Evolutionary conservation across 768 basidiomycete genomes (phyloP).

Genomic region (Termitomyces heimii): DNA sequence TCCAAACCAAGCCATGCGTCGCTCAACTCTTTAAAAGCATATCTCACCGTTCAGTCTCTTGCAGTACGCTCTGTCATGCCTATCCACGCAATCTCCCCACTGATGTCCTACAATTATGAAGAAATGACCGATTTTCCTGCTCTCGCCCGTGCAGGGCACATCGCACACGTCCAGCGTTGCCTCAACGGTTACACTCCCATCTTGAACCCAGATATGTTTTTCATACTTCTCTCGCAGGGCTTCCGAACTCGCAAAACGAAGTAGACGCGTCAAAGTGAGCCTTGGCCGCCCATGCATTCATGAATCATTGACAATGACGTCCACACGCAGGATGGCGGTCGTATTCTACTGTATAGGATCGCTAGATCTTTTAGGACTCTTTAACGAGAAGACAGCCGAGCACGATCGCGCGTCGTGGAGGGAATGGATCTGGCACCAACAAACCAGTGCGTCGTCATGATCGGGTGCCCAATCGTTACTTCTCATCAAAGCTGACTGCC

Average conservation of each 20-base stretch:
- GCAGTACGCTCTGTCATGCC: neutral
- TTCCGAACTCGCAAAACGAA: slow-evolving; percentile 65
- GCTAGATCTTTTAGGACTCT: slow-evolving; percentile 65
- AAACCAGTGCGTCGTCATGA: slow-evolving; percentile 61
- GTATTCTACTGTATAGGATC: slow-evolving; percentile 86
- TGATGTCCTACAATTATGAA: slow-evolving; percentile 11
- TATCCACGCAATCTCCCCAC: neutral
- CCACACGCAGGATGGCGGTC: slow-evolving; percentile 60
- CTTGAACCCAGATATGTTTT: neutral
- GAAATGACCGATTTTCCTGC: slow-evolving; percentile 20
- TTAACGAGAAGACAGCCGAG: slow-evolving; percentile 39
- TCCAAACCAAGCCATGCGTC: slow-evolving; percentile 9
- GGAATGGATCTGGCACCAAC: slow-evolving; percentile 89
- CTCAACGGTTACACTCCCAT: slow-evolving; percentile 35
- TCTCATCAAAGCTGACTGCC: neutral
- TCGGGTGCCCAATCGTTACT: neutral
- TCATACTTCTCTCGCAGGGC: slow-evolving; percentile 23
- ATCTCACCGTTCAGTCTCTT: neutral
- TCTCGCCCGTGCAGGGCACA: slow-evolving; percentile 49
- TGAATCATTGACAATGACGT: slow-evolving; percentile 3
- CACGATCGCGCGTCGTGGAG: slow-evolving; percentile 59
- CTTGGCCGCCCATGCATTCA: neutral
- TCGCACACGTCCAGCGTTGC: slow-evolving; percentile 61
- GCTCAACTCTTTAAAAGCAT: slow-evolving; percentile 12
- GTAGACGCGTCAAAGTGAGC: slow-evolving; percentile 68